Base-by-base conservation (phyloP, 2,329 filamentous ascomycete genomes). In the Scytalidium lignicola region DNA sequence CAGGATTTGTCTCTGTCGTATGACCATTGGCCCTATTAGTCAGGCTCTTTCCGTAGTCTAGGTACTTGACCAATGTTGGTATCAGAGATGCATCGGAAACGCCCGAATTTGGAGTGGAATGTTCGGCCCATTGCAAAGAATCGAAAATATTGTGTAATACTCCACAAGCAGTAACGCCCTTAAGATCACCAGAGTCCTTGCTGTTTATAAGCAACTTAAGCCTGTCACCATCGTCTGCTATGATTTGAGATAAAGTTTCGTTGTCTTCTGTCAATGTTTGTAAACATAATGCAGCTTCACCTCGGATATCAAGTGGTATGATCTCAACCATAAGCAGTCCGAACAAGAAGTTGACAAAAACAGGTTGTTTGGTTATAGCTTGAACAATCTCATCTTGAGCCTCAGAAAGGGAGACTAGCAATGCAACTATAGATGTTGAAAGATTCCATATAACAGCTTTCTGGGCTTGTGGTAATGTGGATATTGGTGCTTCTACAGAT, bases 61-160 rank as follows among this genome's bases (percentile, higher is more conserved):
- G 59, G 28, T 58, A 58, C 15, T 61, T 47, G 7, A 64, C 56
- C 22, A 82, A 63, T 7, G 65, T 66, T 2, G 75, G 70, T 22
- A 82, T 67, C 19, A 81, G 66, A 2, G 67, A 57, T 21, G 76
- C 76, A 56, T 82, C 78, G 2, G 72, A 76, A 9, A 71, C 71
- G 13, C 70, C 72, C 41, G 73, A 70, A 47, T 69, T 69, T 2
- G 74, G 74, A 2, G 72, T 73, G 41, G 68, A 74, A 51, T 71
- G 66, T 48, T 80, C 77, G 26, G 74, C 71, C 75, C 75, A 79
- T 49, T 74, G 66, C 56, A 79, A 70, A 2, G 72, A 68, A 6
- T 74, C 65, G 60, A 82, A 84, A 29, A 85, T 65, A 53, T 84
- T 84, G 62, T 86, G 82, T 12, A 86, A 70, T 19, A 83, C 71